Evolutionary conservation across 441 rosid genomes (phyloP).

Genomic region (Biscutella laevigata): DNA sequence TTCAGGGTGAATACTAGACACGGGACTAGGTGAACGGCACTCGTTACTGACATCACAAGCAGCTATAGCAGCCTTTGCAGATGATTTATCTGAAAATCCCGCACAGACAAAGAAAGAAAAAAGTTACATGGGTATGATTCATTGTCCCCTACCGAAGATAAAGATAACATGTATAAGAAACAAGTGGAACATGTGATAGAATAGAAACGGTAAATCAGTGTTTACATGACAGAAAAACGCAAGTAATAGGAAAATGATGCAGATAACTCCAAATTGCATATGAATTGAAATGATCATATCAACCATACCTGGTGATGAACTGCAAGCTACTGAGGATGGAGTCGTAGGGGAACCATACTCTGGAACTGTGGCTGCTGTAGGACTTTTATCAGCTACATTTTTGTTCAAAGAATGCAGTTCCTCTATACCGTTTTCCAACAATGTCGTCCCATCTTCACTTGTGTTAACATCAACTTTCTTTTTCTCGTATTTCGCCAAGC

Average conservation of each 20-base stretch:
- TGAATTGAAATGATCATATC: not conserved
- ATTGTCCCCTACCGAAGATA: constrained; percentile 8
- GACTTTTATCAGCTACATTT: constrained; percentile 58
- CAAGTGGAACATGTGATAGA: constrained; percentile 7
- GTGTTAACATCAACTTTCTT: constrained; percentile 67
- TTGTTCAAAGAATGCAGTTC: constrained; percentile 37
- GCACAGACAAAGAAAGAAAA: constrained; percentile 19
- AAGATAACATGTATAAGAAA: not conserved
- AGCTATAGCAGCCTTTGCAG: constrained; percentile 37
- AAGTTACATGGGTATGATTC: not conserved
- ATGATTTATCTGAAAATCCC: constrained; percentile 69
- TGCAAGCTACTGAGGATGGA: constrained; percentile 85
- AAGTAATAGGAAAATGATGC: not conserved
- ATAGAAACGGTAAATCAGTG: not conserved
- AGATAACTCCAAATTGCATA: constrained; percentile 11
- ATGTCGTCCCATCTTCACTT: constrained; percentile 34
- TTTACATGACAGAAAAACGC: constrained; percentile 8
- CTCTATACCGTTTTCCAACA: constrained; percentile 33
- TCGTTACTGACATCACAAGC: constrained; percentile 48
- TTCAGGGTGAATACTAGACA: constrained; percentile 48
- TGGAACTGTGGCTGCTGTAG: constrained; percentile 36
- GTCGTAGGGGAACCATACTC: constrained; percentile 88
- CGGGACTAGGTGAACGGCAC: constrained; percentile 53
- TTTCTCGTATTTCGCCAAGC: constrained; percentile 92
- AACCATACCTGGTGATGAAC: constrained; percentile 73